Evolutionary conservation across 495 filamentous ascomycete species (phyloP).

Genomic region (Penicillium silybi): DNA sequence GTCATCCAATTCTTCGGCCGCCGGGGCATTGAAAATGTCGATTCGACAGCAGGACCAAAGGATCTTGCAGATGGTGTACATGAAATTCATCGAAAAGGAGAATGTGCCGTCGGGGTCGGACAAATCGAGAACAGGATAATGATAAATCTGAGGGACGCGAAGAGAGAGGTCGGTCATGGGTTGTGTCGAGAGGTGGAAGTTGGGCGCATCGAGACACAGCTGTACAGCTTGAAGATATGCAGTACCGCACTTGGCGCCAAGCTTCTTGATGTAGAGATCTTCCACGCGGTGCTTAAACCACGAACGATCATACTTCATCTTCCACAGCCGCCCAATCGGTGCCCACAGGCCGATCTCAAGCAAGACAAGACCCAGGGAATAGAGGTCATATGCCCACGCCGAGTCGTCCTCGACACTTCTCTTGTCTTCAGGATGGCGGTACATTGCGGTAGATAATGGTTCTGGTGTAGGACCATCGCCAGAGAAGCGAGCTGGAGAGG

Average conservation of each 20-base stretch:
- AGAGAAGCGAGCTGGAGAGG: conserved; percentile 78
- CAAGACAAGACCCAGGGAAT: conserved; percentile 77
- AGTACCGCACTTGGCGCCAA: conserved; percentile 69
- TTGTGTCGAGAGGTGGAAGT: conserved; percentile 56
- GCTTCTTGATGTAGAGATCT: conserved; percentile 58
- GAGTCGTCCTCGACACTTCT: conserved; percentile 49
- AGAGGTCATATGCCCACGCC: conserved; percentile 69
- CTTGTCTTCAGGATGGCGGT: conserved; percentile 75
- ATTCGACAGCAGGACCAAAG: conserved; percentile 42
- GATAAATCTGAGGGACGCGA: conserved; percentile 43
- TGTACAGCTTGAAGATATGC: conserved; percentile 79
- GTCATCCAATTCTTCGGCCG: conserved; percentile 43
- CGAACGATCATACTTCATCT: conserved; percentile 59
- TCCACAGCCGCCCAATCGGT: conserved; percentile 65
- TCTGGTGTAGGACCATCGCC: conserved; percentile 54
- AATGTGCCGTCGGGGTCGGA: conserved; percentile 46
- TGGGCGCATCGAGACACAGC: conserved; percentile 71
- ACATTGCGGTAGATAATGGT: conserved; percentile 57
- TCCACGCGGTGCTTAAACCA: conserved; percentile 62
- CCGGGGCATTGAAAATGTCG: conserved; percentile 44
- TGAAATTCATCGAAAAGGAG: conserved; percentile 47
- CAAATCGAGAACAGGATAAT: conserved; percentile 46
- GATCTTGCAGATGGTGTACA: conserved; percentile 46
- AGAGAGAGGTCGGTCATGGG: conserved; percentile 44
- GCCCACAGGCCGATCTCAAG: conserved; percentile 88